Conservation (phyloP, 2,329 filamentous ascomycete genomes). For the Alternaria tenuissima region DNA sequence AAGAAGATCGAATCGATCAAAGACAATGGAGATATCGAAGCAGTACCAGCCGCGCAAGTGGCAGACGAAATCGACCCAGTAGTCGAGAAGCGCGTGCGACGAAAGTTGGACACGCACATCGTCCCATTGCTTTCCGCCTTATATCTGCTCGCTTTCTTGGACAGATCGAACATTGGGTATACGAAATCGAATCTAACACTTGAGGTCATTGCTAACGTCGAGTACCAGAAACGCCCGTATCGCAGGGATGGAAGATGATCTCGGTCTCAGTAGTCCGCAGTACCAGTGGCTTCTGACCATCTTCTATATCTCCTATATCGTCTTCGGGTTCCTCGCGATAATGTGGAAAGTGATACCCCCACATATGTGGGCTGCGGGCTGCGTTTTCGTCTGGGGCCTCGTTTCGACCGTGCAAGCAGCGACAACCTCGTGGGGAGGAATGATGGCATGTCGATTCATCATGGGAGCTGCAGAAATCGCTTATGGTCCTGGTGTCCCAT, state of each 20-base stretch:
- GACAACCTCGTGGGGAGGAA: conserved; percentile 39
- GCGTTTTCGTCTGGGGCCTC: conserved; percentile 48
- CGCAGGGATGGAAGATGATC: conserved; percentile 50
- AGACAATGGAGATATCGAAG: conserved; percentile 15
- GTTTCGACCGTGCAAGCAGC: conserved; percentile 46
- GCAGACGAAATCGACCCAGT: conserved; percentile 22
- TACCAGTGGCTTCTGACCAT: conserved; percentile 51
- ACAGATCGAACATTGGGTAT: conserved; percentile 51
- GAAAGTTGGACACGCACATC: conserved; percentile 43
- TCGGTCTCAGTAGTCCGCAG: conserved; percentile 32
- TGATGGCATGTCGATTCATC: conserved; percentile 48
- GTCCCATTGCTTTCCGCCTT: conserved; percentile 45
- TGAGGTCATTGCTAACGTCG: not conserved
- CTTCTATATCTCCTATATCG: conserved; percentile 51
- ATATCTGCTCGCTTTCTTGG: conserved; percentile 48
- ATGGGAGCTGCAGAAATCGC: conserved; percentile 55
- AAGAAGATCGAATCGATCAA: not conserved
- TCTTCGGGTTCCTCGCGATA: conserved; percentile 48
- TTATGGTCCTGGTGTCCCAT: conserved; percentile 57
- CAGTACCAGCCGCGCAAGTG: not conserved
- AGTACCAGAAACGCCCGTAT: conserved; percentile 49
- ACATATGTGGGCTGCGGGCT: conserved; percentile 47
- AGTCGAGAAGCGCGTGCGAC: conserved; percentile 37
- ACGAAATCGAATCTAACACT: not conserved
- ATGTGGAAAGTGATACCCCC: conserved; percentile 50